Evolutionary conservation across 345 rosid genomes (phyloP).

Genomic region (Eucalyptus urophylla): DNA sequence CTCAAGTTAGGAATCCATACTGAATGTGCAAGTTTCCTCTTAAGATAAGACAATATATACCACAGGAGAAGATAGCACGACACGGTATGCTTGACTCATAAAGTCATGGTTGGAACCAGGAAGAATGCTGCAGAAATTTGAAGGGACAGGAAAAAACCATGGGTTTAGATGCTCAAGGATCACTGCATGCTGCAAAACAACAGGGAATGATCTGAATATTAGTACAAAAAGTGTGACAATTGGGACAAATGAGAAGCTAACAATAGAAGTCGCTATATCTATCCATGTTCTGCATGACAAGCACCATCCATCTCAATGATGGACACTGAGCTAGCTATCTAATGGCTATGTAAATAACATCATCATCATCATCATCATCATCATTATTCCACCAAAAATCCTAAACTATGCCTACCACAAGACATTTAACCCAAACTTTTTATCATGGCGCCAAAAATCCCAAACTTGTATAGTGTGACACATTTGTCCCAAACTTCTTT

Average conservation of each 20-base stretch:
- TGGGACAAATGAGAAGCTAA: not conserved
- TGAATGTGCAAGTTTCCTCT: not conserved
- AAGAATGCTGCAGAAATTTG: constrained; percentile 33
- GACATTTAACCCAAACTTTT: no score
- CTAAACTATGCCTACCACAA: no score
- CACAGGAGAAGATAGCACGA: constrained; percentile 89
- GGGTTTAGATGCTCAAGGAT: constrained; percentile 53
- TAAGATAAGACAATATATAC: constrained; percentile 19
- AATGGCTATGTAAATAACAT: not conserved
- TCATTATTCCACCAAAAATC: no score
- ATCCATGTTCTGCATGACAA: not conserved
- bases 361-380: no score
- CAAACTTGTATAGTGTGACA: no score
- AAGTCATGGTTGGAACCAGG: constrained; percentile 89
- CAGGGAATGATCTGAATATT: not conserved
- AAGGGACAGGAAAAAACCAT: constrained; percentile 82
- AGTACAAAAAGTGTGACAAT: not conserved
- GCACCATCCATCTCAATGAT: not conserved
- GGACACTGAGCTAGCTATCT: not conserved
- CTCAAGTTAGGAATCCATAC: not conserved
- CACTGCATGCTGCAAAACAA: constrained; percentile 25
- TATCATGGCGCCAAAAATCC: no score
- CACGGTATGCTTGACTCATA: constrained; percentile 45
- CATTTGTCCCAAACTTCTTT: no score
- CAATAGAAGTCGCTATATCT: not conserved